Conservation (phyloP, 2,329 filamentous ascomycete genomes). For the Exophiala bonariae region DNA sequence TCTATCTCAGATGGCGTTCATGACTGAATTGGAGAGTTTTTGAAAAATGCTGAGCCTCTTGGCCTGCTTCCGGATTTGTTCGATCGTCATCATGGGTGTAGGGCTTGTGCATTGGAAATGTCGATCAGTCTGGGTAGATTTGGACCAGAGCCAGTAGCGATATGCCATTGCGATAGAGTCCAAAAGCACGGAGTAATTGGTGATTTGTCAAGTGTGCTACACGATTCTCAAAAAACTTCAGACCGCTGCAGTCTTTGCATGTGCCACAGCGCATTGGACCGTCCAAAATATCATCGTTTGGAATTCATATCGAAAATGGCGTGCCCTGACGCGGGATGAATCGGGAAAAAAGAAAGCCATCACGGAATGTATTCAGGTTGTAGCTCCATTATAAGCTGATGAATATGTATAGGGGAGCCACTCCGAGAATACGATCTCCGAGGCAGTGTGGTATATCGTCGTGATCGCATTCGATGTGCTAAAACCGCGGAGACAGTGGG, state of each 20-base stretch:
- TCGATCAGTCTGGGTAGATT: too few species aligned
- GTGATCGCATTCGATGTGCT: not conserved
- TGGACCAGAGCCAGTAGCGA: too few species aligned
- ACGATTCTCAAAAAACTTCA: too few species aligned
- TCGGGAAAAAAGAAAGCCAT: not conserved
- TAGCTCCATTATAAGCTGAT: not conserved
- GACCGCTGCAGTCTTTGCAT: too few species aligned
- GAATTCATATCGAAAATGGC: too few species aligned
- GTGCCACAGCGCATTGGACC: too few species aligned
- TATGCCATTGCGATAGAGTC: too few species aligned
- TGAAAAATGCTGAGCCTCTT: not conserved
- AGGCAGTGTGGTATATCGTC: not conserved
- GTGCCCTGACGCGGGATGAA: not conserved
- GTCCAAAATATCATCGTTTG: too few species aligned
- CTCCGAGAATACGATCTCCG: not conserved
- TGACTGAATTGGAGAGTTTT: too few species aligned
- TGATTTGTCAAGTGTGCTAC: too few species aligned
- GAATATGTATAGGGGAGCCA: not conserved
- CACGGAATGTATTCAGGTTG: not conserved
- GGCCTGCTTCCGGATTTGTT: not conserved
- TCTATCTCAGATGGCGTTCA: not conserved
- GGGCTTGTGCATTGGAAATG: not conserved
- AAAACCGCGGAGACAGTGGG: slow-evolving; percentile 1
- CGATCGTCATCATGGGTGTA: not conserved
- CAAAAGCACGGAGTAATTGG: too few species aligned